Evolutionary conservation across 306 rosid species (phyloP).

Genomic region (Canavalia ensiformis): DNA sequence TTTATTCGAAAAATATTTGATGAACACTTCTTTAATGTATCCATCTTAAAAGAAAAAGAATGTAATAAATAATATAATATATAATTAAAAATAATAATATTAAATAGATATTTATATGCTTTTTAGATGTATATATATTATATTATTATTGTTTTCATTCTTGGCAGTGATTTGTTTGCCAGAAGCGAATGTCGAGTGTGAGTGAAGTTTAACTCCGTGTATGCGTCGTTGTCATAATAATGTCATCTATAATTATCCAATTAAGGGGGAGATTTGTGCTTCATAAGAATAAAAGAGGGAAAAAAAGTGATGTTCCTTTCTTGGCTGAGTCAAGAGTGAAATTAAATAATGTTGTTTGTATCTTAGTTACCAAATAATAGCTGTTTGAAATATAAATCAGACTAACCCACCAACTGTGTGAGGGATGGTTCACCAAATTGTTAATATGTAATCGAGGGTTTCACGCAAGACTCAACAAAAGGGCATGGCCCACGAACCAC

Average conservation of each 20-base stretch:
- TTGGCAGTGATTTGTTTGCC: not conserved
- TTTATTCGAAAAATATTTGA: not conserved
- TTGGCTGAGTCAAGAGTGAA: conserved; percentile 40
- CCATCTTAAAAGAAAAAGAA: too few relatives aligned
- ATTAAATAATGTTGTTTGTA: conserved; percentile 30
- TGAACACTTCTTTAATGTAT: too few relatives aligned
- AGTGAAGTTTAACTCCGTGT: conserved; percentile 1
- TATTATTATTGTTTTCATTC: not conserved
- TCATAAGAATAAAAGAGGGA: not conserved
- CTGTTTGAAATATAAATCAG: not conserved
- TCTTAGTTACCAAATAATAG: conserved; percentile 21
- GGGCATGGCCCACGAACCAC: not conserved
- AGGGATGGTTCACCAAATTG: conserved; percentile 37
- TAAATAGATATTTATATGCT: too few relatives aligned
- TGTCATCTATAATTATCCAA: conserved; percentile 33
- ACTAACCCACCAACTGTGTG: conserved; percentile 10
- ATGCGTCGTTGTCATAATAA: not conserved
- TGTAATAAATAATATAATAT: too few relatives aligned
- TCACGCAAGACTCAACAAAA: not conserved
- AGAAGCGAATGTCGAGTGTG: not conserved
- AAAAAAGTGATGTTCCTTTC: conserved; percentile 37
- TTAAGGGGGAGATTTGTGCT: conserved; percentile 21
- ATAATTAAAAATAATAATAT: too few relatives aligned
- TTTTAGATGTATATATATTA: too few relatives aligned
- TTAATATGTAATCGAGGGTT: conserved; percentile 15